Evolutionary conservation across 2,329 filamentous ascomycete genomes (phyloP).

Genomic region (Orbilia brochopaga): DNA sequence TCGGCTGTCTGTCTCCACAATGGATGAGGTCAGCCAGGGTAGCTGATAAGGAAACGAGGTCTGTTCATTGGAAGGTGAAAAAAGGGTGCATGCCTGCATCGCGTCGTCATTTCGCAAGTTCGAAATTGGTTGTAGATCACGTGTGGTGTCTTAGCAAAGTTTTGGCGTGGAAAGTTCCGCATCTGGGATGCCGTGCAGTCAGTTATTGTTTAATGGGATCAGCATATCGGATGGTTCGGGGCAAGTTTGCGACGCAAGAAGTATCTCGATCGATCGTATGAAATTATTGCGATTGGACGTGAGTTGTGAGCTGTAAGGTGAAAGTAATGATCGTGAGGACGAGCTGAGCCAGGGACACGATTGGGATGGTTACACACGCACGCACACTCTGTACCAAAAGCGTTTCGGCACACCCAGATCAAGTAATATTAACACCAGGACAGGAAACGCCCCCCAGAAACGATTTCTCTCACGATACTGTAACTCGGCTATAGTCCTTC

Average conservation of each 20-base stretch:
- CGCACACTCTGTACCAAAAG: no score
- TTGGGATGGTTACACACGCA: no score
- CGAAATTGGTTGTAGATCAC: not conserved
- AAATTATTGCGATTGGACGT: not conserved
- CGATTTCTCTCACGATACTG: no score
- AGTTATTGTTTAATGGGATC: not conserved
- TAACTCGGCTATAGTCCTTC: no score
- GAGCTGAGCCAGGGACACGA: no score
- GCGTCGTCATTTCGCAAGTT: not conserved
- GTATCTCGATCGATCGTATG: not conserved
- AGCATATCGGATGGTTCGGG: not conserved
- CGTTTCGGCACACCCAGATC: no score
- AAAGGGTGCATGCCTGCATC: not conserved
- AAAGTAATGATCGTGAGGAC: not conserved
- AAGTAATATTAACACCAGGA: no score
- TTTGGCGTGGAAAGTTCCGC: not conserved
- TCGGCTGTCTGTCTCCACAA: constrained; percentile 1
- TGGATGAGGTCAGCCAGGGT: not conserved
- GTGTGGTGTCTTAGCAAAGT: not conserved
- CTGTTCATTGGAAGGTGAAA: not conserved
- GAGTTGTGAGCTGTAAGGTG: no score
- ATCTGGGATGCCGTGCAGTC: not conserved
- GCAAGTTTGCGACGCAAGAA: not conserved
- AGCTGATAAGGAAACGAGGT: constrained; percentile 1
- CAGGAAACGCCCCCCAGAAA: no score